phyloP scores from a whole-genome alignment of 176 grass and related monocot species.

The Hyparrhenia diplandra region DNA sequence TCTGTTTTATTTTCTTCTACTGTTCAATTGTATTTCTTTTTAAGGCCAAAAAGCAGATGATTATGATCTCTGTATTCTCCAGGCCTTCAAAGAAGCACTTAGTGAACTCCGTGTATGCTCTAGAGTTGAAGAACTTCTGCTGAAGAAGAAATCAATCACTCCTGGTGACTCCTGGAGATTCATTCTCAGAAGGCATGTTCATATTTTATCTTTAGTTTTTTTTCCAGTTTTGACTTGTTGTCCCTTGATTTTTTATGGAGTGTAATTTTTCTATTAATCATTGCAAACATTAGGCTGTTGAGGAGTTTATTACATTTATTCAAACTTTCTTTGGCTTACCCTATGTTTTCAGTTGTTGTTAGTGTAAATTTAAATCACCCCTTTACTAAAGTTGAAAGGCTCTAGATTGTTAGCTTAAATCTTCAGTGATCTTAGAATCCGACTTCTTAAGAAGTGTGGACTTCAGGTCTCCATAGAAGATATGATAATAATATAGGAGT shows the following conservation, averaged over 20 bases:
- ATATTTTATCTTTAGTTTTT: constrained; percentile 11
- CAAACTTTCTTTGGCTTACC: background rate
- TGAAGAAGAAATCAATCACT: constrained; percentile 81
- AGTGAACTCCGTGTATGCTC: constrained; percentile 73
- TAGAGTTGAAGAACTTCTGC: constrained; percentile 76
- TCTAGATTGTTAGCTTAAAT: background rate
- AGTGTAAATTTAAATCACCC: background rate
- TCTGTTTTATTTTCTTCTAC: constrained; percentile 13
- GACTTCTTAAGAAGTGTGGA: background rate
- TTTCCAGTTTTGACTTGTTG: background rate
- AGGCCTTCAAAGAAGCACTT: constrained; percentile 87
- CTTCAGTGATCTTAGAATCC: background rate
- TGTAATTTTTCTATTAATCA: background rate
- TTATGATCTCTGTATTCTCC: background rate
- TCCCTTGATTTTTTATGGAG: background rate
- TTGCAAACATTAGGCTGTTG: background rate
- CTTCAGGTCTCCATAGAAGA: background rate
- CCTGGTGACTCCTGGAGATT: constrained; percentile 70
- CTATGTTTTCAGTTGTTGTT: background rate
- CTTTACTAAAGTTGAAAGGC: background rate
- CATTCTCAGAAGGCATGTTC: constrained; percentile 89
- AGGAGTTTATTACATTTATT: background rate
- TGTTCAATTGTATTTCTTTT: background rate
- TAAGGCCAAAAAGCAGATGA: constrained; percentile 8
- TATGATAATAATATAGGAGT: background rate